These are phyloP conservation scores for Penicillium nordicum DNA, from an alignment of 2,329 filamentous ascomycete genomes.

Conservation along the genomic window DNA sequence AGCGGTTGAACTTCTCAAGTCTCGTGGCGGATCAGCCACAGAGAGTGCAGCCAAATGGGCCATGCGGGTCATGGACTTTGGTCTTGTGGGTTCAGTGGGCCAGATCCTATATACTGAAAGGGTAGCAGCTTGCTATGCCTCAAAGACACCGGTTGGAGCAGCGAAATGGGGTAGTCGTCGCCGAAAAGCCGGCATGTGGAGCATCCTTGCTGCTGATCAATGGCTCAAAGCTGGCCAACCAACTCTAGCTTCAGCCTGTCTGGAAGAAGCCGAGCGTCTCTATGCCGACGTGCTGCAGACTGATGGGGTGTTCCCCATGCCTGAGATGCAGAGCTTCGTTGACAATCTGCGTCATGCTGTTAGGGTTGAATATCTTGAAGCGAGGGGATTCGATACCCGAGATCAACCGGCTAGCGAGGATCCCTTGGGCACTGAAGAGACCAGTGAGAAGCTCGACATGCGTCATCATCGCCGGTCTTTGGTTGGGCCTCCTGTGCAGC, in stretches of 20 bases:
- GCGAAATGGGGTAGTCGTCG: conserved; percentile 67
- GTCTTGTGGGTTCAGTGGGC: conserved; percentile 69
- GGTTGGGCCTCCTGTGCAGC: conserved; percentile 46
- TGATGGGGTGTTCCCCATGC: conserved; percentile 46
- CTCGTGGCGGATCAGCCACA: conserved; percentile 73
- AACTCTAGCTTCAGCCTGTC: conserved; percentile 71
- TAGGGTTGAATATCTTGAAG: conserved; percentile 44
- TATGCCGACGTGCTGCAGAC: conserved; percentile 47
- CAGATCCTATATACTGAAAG: conserved; percentile 83
- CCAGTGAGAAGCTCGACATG: conserved; percentile 55
- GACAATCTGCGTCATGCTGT: conserved; percentile 44
- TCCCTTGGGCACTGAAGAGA: conserved; percentile 37
- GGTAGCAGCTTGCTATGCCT: conserved; percentile 76
- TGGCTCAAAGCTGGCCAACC: conserved; percentile 78
- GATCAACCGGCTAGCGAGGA: conserved; percentile 30
- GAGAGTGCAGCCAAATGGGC: conserved; percentile 89
- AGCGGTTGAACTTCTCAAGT: conserved; percentile 74
- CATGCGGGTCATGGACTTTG: conserved; percentile 72
- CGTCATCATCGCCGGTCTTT: conserved; percentile 56
- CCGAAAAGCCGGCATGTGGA: conserved; percentile 88
- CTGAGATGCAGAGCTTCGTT: conserved; percentile 50
- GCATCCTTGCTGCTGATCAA: conserved; percentile 73
- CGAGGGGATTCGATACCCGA: conserved; percentile 36
- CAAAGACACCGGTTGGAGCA: conserved; percentile 64
- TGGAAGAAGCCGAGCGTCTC: conserved; percentile 63